Evolutionary conservation across 2,329 filamentous ascomycete species (phyloP).

Genomic region (Calycina herbarum): DNA sequence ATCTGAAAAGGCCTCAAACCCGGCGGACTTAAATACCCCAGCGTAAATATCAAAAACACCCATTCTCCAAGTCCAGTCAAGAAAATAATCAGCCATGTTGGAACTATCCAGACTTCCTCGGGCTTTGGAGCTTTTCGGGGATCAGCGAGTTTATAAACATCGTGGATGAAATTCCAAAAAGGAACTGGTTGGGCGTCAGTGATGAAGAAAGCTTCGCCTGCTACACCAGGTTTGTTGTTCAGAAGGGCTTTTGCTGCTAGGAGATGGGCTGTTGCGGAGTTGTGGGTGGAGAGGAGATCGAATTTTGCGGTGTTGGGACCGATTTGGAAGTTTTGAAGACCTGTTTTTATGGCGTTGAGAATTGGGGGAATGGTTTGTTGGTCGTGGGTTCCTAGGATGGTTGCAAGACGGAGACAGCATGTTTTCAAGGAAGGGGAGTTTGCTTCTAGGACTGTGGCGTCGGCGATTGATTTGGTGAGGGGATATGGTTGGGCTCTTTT

Average conservation of each 20-base stretch:
- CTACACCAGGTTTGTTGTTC: background rate
- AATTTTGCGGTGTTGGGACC: background rate
- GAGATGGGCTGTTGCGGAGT: conserved; percentile 7
- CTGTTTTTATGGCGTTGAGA: background rate
- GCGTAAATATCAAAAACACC: conserved; percentile 1
- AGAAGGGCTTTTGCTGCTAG: conserved; percentile 4
- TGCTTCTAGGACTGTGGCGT: background rate
- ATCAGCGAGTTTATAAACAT: background rate
- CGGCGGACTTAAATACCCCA: background rate
- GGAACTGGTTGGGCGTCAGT: background rate
- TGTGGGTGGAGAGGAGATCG: conserved; percentile 7
- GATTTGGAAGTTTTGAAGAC: background rate
- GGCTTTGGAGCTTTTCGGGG: background rate
- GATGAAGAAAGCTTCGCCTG: conserved; percentile 8
- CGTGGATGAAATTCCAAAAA: conserved; percentile 2
- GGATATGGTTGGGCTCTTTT: conserved; percentile 5
- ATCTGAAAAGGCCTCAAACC: conserved; percentile 7
- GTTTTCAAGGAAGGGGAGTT: background rate
- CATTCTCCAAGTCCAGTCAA: background rate
- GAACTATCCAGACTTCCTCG: background rate
- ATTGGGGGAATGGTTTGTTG: conserved; percentile 4
- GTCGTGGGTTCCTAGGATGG: conserved; percentile 4
- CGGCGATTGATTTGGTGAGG: conserved; percentile 2
- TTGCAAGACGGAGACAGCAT: conserved; percentile 7
- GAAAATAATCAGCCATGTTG: background rate